Base-by-base conservation (phyloP, 148 eudicot genomes). In the Rhododendron ovatum region DNA sequence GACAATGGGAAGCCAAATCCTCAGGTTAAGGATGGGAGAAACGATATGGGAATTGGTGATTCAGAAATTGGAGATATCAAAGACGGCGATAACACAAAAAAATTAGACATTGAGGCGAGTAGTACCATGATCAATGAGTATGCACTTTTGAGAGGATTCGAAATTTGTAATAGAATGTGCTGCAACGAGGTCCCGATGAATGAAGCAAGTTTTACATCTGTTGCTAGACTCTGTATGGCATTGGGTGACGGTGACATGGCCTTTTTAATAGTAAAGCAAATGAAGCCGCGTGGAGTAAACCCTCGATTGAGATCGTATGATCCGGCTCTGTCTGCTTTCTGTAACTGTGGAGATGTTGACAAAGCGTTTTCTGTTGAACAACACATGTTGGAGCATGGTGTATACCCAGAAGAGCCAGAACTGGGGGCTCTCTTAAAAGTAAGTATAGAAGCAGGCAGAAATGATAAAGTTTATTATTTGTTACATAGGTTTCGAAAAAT, bases 191-290 rank as follows among this genome's bases (percentile, higher is more conserved):
- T 96, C 80, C 90, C 90, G 33, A 90, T 96, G 94, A 96, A 95
- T 84, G 98, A 96, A 91, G 96, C 98, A 48, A 91, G 94, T 65
- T 86, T 96, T 86, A 96, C 98, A 63, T 93, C 98, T 77, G 90
- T 93, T 85, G 98, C 98, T 84, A 91, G 98, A 89, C 93, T 96
- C 96, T 94, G 95, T 47, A 92, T 94, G 91, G 92, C 95, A 20
- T 88, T 91, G 93, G 95, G 94, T 41, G 88, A 94, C 61, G 98
- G 98, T 75, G 95, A 96, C 81, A 94, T 91, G 95, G 98, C 98
- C 48, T 94, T 96, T 88, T 93, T 94, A 57, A 90, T 89, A 88
- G 94, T 96, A 61, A 94, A 94, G 88, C 89, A 94, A 85, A 96
- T 96, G 96, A 91, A 92, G 76, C 92, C 78, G 77, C 79, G 89